These are phyloP conservation scores for Fagus sylvatica DNA, from an alignment of 306 rosid genomes.

Conservation along the genomic window DNA sequence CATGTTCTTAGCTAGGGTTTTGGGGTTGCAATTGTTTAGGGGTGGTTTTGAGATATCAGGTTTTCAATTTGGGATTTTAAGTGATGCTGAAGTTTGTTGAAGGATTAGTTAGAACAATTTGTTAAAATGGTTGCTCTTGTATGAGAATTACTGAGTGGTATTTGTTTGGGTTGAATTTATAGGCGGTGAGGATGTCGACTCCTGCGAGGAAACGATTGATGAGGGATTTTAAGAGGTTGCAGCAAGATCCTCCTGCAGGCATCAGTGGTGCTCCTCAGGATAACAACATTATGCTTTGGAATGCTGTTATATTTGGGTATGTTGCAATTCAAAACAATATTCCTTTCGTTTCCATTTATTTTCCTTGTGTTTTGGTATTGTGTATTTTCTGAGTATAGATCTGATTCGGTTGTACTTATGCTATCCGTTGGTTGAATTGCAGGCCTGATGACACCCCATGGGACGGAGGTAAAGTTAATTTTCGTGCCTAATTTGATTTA, in stretches of 20 bases:
- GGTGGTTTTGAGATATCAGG: slow-evolving; percentile 3
- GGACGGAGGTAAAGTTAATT: slow-evolving; percentile 85
- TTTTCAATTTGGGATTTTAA: slow-evolving; percentile 6
- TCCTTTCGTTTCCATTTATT: background rate
- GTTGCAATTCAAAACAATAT: slow-evolving; percentile 16
- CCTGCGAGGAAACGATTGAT: slow-evolving; percentile 90
- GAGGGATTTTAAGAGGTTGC: slow-evolving; percentile 96
- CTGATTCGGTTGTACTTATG: slow-evolving; percentile 18
- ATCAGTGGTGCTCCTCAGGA: slow-evolving; percentile 97
- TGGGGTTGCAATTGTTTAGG: slow-evolving; percentile 11
- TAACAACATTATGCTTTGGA: slow-evolving; percentile 95
- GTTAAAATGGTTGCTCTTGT: background rate
- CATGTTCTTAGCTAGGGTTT: background rate
- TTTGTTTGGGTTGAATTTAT: slow-evolving; percentile 18
- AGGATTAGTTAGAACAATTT: background rate
- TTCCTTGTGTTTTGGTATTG: background rate
- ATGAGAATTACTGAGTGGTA: slow-evolving; percentile 8
- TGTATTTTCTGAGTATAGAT: slow-evolving; percentile 13
- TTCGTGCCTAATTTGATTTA: slow-evolving; percentile 16
- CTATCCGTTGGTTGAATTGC: slow-evolving; percentile 35
- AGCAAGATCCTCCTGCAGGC: slow-evolving; percentile 93
- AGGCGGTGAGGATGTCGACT: slow-evolving; percentile 90
- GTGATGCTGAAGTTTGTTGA: background rate
- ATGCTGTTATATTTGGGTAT: slow-evolving; percentile 96
- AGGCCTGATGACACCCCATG: slow-evolving; percentile 98